Evolutionary conservation across 2,329 filamentous ascomycete species (phyloP), one percentile per base, ranked within the genome.

Genomic region (Ophiostoma ulmi): DNA sequence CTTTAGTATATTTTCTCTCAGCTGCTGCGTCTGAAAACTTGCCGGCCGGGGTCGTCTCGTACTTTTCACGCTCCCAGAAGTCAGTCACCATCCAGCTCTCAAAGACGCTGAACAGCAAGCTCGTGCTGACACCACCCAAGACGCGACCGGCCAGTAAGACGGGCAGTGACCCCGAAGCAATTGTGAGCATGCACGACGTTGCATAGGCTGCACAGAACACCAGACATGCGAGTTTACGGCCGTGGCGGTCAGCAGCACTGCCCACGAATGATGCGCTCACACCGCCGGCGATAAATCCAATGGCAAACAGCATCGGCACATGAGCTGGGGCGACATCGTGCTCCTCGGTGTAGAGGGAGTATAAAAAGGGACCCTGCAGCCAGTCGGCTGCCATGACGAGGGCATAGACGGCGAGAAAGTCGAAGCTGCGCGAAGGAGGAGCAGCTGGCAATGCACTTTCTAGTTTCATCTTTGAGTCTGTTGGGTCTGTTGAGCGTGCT

Each of bases 11-110:
- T 31, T 64, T 70, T 26, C 36, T 68, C 38, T 58, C 63, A 14
- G 31, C 44, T 26, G 48, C 65, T n/a, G 36, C 41, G 36, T 39
- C 31, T 14, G 68, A 64, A 5, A 20, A n/a, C 31, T 52, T 58
- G 35, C 22, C 44, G n/a, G n/a, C 41, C 58, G 11, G 38, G 79
- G 35, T 5, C 58, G 39, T n/a, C 14, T 69, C 70, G 38, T 31
- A 69, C 39, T 84, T 75, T 55, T 79, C 78, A 61, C 81, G 78
- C 70, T 78, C 78, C 72, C 84, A 81, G 72, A 83, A 86, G 73
- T 87, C 85, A 3, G 84, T 82, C 38, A 88, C 83, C 80, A 88
- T 85, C 86, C 86, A 89, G 74, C 84, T 86, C 76, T 89, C 86
- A 73, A 88, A 88, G 5, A 83, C 84, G 63, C 82, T 86, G 79